Conservation (phyloP, 129 eudicot genomes). For the Helichrysum umbraculigerum region DNA sequence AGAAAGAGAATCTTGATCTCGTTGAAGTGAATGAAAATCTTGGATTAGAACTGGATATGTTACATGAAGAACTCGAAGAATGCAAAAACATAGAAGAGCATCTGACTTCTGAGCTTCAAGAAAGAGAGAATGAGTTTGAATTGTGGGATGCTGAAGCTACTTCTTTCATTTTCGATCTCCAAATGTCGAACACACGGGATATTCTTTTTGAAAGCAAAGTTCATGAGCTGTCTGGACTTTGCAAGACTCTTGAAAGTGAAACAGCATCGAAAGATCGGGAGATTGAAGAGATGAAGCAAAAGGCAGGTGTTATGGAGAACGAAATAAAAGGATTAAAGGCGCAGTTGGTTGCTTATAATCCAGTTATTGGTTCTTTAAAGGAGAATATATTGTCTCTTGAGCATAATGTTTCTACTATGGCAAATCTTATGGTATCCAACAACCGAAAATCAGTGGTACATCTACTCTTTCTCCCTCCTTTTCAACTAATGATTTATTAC, state of each 20-base stretch:
- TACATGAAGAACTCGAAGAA: conserved; percentile 62
- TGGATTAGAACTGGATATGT: conserved; percentile 54
- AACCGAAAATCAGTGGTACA: conserved; percentile 53
- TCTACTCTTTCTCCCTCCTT: not conserved
- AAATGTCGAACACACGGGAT: conserved; percentile 63
- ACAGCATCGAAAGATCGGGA: conserved; percentile 54
- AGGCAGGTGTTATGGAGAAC: conserved; percentile 47
- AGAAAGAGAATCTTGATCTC: conserved; percentile 36
- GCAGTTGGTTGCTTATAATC: conserved; percentile 61
- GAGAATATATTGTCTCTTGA: conserved; percentile 68
- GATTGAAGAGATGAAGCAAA: conserved; percentile 65
- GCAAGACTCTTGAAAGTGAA: conserved; percentile 65
- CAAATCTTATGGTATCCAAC: conserved; percentile 40
- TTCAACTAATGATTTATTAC: not conserved
- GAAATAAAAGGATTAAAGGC: conserved; percentile 59
- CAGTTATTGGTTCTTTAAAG: conserved; percentile 53
- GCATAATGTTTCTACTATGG: conserved; percentile 43
- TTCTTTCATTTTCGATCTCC: conserved; percentile 83
- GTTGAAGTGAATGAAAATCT: conserved; percentile 48
- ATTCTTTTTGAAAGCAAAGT: conserved; percentile 62
- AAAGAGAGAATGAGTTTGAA: conserved; percentile 66
- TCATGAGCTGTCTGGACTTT: conserved; percentile 64
- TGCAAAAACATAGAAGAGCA: conserved; percentile 47
- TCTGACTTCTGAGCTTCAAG: conserved; percentile 66
- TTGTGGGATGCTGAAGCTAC: conserved; percentile 96